Evolutionary conservation across 768 basidiomycete genomes (phyloP).

Genomic region (Calocybe cyanea): DNA sequence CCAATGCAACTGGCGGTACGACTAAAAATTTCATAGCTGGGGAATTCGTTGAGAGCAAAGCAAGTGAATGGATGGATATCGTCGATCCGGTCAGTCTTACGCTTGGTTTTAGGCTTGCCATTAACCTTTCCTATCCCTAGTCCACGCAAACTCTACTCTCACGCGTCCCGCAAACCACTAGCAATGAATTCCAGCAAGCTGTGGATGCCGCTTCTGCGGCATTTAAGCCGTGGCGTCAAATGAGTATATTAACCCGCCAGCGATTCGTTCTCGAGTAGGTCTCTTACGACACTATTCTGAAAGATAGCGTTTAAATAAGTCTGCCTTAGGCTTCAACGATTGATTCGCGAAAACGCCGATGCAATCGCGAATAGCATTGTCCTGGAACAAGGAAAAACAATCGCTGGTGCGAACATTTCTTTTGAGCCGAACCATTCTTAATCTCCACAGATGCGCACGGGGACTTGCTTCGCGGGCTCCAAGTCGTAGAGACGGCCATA

Average conservation of each 20-base stretch:
- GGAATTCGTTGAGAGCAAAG: constrained; percentile 80
- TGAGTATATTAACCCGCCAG: constrained; percentile 84
- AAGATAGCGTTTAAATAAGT: neutral
- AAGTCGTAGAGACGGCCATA: constrained; percentile 80
- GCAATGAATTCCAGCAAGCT: constrained; percentile 76
- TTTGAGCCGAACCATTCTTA: neutral
- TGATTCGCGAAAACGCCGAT: constrained; percentile 82
- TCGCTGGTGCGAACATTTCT: constrained; percentile 51
- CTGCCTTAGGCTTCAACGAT: constrained; percentile 70
- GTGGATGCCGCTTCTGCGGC: constrained; percentile 81
- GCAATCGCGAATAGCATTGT: constrained; percentile 87
- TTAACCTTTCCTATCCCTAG: constrained; percentile 33
- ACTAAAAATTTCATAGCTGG: constrained; percentile 94
- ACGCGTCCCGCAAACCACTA: constrained; percentile 85
- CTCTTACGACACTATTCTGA: neutral
- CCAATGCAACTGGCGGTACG: constrained; percentile 76
- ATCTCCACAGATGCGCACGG: constrained; percentile 78
- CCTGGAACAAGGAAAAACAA: constrained; percentile 93
- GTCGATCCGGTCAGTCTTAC: constrained; percentile 74
- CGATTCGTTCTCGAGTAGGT: constrained; percentile 84
- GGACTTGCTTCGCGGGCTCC: constrained; percentile 88
- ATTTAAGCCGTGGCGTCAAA: constrained; percentile 84
- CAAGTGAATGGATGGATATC: constrained; percentile 80
- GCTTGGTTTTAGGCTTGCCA: neutral
- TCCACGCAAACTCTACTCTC: constrained; percentile 89